Evolutionary conservation across 208 protist genomes (phyloP), one percentile per base, ranked within the genome.

Genomic region (Leishmania martiniquensis): DNA sequence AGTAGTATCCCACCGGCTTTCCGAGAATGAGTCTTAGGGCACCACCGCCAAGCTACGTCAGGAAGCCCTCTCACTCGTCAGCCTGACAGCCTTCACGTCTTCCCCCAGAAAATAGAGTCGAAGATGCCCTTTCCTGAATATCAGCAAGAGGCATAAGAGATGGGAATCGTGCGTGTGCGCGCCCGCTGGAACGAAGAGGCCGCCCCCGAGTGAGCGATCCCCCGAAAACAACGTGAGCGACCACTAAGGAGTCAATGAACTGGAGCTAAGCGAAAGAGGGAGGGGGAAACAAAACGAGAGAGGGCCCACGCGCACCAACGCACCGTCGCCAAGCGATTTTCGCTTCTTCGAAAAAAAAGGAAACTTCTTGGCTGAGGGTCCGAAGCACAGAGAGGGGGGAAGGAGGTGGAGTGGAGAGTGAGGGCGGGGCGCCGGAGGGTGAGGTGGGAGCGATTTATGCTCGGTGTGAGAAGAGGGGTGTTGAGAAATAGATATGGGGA

Each of bases 211-310:
- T 37, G 25, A 44, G 34, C 15, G 9, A 7, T 1, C 12, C 34
- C 60, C 34, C 15, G 4, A 66, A 44, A 34, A 74, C 5, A 74
- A 39, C 45, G 69, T 20, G 22, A 74, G 49, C 9, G 12, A 47
- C 45, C n/a, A n/a, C n/a, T n/a, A n/a, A n/a, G n/a, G n/a, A n/a
- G n/a, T n/a, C n/a, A n/a, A n/a, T n/a, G n/a, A n/a, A n/a, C n/a
- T n/a, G n/a, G n/a, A n/a, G n/a, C n/a, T n/a, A n/a, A n/a, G n/a
- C n/a, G n/a, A n/a, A n/a, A n/a, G n/a, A n/a, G n/a, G n/a, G n/a
- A n/a, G n/a, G n/a, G n/a, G n/a, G 25, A 32, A 9, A 77, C 55
- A 32, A 77, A 67, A 52, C 20, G 42, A 77, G 34, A 57, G 37
- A 70, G 13, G 22, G 1, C 25, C 12, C 67, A 34, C 42, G 22